Conservation (phyloP, 2,329 filamentous ascomycete species). For the Thyridium curvatum region DNA sequence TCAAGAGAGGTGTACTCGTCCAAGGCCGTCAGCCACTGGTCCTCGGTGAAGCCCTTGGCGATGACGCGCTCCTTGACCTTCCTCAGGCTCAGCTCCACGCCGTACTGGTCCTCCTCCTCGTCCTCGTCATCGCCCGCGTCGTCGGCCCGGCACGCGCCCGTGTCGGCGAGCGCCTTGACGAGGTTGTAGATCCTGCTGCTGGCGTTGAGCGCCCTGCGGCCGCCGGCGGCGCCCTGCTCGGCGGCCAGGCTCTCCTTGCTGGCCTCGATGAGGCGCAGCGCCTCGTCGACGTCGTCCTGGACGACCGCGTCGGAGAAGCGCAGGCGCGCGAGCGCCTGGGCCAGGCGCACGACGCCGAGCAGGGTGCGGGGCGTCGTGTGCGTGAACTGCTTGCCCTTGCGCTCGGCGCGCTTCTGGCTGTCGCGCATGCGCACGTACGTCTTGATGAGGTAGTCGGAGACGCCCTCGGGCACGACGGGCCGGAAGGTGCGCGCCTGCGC, state of each 20-base stretch:
- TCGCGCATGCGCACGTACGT: constrained; percentile 94
- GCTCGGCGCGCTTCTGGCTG: constrained; percentile 85
- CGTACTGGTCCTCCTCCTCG: constrained; percentile 43
- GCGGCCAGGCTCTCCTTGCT: constrained; percentile 86
- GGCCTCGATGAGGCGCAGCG: constrained; percentile 82
- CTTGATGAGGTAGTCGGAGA: constrained; percentile 94
- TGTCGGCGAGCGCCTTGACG: constrained; percentile 81
- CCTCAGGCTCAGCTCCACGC: constrained; percentile 73
- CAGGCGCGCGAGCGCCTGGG: constrained; percentile 86
- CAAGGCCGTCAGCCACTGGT: constrained; percentile 81
- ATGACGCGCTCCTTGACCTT: constrained; percentile 87
- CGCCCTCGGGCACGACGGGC: constrained; percentile 74
- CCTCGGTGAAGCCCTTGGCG: constrained; percentile 93
- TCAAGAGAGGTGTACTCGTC: constrained; percentile 85
- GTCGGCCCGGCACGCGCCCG: constrained; percentile 76
- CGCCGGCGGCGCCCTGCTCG: constrained; percentile 48
- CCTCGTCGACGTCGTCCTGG: constrained; percentile 92
- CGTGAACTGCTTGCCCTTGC: constrained; percentile 84
- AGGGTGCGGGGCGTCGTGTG: constrained; percentile 93
- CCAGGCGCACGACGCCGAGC: constrained; percentile 84
- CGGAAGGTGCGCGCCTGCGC: constrained; percentile 86
- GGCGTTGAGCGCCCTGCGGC: constrained; percentile 66
- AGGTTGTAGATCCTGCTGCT: constrained; percentile 93
- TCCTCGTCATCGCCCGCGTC: constrained; percentile 50
- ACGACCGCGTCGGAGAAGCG: constrained; percentile 82